Evolutionary conservation across 495 filamentous ascomycete species (phyloP).

Genomic region (Podospora fimiseda): DNA sequence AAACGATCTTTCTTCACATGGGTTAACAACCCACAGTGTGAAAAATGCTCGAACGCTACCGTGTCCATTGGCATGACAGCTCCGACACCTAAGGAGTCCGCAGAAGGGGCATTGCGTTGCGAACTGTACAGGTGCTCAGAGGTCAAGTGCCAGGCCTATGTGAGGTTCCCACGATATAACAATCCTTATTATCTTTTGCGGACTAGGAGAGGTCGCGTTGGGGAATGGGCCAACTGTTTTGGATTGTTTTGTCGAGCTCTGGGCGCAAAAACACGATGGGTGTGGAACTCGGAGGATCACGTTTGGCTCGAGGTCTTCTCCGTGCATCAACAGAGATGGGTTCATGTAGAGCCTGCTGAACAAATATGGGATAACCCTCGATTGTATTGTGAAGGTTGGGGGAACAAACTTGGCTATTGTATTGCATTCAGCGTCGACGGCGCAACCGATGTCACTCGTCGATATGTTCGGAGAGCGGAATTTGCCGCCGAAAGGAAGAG

Average conservation of each 20-base stretch:
- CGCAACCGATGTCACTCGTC: slow-evolving; percentile 88
- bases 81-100: slow-evolving; percentile 80
- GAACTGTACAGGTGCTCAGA: slow-evolving; percentile 89
- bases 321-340: slow-evolving; percentile 85
- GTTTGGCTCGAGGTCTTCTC: slow-evolving; percentile 98
- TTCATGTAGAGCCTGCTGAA: slow-evolving; percentile 97
- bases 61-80: slow-evolving; percentile 71
- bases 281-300: slow-evolving; percentile 97
- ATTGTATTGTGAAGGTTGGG: slow-evolving; percentile 91
- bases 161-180: slow-evolving; percentile 89
- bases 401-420: slow-evolving; percentile 91
- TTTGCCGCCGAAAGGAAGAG: slow-evolving; percentile 65
- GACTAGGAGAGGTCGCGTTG: slow-evolving; percentile 73
- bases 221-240: slow-evolving; percentile 99
- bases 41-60: slow-evolving; percentile 73
- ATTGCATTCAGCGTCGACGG: slow-evolving; percentile 95
- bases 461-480: slow-evolving; percentile 80
- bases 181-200: slow-evolving; percentile 92
- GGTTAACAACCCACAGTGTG: slow-evolving; percentile 90
- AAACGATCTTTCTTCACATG: slow-evolving; percentile 90
- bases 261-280: slow-evolving; percentile 87
- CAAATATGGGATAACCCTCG: slow-evolving; percentile 95
- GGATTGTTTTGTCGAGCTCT: slow-evolving; percentile 95
- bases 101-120: slow-evolving; percentile 75
- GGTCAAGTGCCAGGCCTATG: slow-evolving; percentile 58